phyloP scores from a whole-genome alignment of 306 rosid species.

The Quercus berberidifolia region DNA sequence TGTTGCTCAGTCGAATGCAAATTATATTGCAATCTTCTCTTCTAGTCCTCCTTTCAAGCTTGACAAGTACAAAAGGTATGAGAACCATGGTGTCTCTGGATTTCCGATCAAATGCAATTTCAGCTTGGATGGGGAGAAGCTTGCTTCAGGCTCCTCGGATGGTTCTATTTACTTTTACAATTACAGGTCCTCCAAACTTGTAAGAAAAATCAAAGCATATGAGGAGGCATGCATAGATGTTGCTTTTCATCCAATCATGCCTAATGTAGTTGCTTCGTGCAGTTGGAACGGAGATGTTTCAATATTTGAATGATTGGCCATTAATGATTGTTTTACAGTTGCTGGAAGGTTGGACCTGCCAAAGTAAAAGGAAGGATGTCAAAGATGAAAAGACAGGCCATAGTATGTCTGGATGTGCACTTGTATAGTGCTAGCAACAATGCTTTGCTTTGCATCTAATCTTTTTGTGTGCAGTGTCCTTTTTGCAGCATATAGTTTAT shows the following conservation, averaged over 20 bases:
- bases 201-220: slow-evolving; percentile 65
- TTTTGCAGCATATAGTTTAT: no score
- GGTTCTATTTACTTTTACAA: slow-evolving; percentile 72
- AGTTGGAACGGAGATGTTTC: slow-evolving; percentile 81
- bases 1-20: slow-evolving; percentile 87
- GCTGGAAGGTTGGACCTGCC: background rate
- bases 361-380: background rate
- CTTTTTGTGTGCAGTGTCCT: no score
- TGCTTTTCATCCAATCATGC: slow-evolving; percentile 67
- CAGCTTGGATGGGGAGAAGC: slow-evolving; percentile 69
- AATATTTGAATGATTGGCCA: slow-evolving; percentile 44
- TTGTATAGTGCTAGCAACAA: no score
- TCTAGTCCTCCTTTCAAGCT: slow-evolving; percentile 75
- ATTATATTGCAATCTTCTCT: slow-evolving; percentile 73
- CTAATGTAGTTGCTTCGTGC: slow-evolving; percentile 74
- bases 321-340: background rate
- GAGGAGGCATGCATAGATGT: slow-evolving; percentile 71
- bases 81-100: slow-evolving; percentile 74
- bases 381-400: no score
- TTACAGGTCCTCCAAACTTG: slow-evolving; percentile 59
- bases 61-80: slow-evolving; percentile 80
- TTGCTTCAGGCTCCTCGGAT: slow-evolving; percentile 87
- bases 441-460: no score
- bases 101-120: slow-evolving; percentile 82
- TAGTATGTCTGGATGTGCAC: no score